These are phyloP conservation scores for Geopyxis carbonaria DNA, from an alignment of 495 filamentous ascomycete species.

Conservation along the genomic window DNA sequence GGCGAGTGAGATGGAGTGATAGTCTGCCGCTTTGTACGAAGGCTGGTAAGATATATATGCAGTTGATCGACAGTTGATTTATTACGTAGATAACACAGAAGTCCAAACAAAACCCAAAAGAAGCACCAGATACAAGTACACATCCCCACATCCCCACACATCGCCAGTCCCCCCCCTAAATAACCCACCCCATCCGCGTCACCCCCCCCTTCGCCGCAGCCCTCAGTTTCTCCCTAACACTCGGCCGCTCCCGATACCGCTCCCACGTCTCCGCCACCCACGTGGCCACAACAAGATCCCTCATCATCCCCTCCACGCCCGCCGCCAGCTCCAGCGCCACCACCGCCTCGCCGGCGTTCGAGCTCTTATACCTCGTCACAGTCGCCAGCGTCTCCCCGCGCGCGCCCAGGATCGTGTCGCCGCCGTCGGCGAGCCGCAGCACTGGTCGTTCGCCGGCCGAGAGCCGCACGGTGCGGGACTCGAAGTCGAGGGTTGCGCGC, in stretches of 20 bases:
- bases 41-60: no score
- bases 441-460: not conserved
- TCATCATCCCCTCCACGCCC: not conserved
- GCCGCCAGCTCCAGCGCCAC: constrained; percentile 1
- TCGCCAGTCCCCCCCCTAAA: not conserved
- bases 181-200: not conserved
- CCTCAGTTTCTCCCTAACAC: not conserved
- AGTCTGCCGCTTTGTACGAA: no score
- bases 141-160: not conserved
- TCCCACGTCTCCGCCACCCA: not conserved
- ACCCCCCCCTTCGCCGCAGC: not conserved
- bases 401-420: not conserved
- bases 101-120: no score
- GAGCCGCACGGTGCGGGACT: not conserved
- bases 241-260: not conserved
- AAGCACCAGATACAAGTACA: not conserved
- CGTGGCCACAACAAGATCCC: not conserved
- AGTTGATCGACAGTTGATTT: no score
- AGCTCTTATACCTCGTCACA: not conserved
- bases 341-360: not conserved
- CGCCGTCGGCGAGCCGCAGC: not conserved
- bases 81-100: no score
- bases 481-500: not conserved
- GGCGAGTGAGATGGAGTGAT: no score
- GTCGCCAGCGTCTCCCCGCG: not conserved